Percentiles rank a stretch among this genome's conserved stretches.
phyloP scores from a whole-genome alignment of 2,329 filamentous ascomycete genomes.

The Exophiala xenobiotica region DNA sequence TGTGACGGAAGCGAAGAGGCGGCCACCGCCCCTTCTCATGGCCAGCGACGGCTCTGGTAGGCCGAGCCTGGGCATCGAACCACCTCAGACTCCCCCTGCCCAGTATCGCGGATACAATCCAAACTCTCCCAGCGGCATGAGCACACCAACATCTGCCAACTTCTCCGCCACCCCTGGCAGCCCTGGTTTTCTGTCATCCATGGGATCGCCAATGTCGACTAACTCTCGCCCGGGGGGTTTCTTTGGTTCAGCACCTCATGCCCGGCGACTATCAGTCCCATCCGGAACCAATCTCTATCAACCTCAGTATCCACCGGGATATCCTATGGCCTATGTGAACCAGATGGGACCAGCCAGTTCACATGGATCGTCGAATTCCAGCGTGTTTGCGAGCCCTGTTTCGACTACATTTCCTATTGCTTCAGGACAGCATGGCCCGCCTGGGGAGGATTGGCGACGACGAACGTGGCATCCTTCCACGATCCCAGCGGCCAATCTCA shows the following conservation, averaged over 20 bases:
- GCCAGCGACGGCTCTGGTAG: conserved; percentile 70
- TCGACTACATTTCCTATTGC: conserved; percentile 60
- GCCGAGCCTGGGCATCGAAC: conserved; percentile 66
- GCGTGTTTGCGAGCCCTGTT: conserved; percentile 66
- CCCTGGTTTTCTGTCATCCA: conserved; percentile 67
- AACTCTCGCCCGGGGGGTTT: conserved; percentile 71
- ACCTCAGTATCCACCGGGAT: conserved; percentile 37
- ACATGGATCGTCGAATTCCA: conserved; percentile 57
- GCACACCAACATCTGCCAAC: conserved; percentile 79
- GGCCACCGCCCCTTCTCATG: conserved; percentile 76
- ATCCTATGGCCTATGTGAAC: conserved; percentile 35
- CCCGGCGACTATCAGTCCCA: conserved; percentile 78
- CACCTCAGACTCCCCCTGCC: conserved; percentile 63
- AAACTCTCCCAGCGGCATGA: conserved; percentile 70
- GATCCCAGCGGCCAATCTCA: conserved; percentile 61
- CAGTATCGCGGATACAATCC: conserved; percentile 65
- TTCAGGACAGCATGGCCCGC: conserved; percentile 37
- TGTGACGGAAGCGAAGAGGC: conserved; percentile 63
- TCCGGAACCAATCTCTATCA: conserved; percentile 74
- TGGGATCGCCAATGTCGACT: conserved; percentile 71
- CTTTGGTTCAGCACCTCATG: conserved; percentile 68
- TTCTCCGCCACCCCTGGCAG: conserved; percentile 76
- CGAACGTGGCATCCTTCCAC: conserved; percentile 83
- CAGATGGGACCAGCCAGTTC: conserved; percentile 58
- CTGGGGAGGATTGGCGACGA: conserved; percentile 76